Base-by-base conservation (phyloP, 164 flowering plant genomes). In the Aristolochia fimbriata region DNA sequence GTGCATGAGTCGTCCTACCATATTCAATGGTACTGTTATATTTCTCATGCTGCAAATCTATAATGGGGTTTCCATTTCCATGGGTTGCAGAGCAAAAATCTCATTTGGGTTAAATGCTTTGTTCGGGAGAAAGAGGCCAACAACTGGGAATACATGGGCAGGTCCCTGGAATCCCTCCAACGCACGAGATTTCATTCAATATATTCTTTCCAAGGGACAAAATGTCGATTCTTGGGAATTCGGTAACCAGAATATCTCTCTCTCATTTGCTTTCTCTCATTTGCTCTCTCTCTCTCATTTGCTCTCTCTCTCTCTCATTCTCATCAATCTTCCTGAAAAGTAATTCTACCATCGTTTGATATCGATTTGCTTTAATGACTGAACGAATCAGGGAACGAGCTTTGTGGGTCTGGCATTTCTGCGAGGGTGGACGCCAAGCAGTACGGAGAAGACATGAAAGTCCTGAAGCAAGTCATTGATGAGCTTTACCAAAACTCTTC, bases 31-130 rank as follows among this genome's bases (percentile, higher is more conserved):
- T n/a, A n/a, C n/a, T n/a, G n/a, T n/a, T n/a, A 53, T 21, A 6
- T 20, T 21, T 53, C 30, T 53, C 19, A 15, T 47, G 58, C 14
- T 11, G 20, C 33, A 23, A 33, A 16, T 41, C 8, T 15, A 11
- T 57, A 37, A 19, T 33, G 50, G 19, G 17, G 17, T 56, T 16
- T 3, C 30, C 21, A 23, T 41, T 45, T 48, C 22, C 47, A 1
- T 48, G 30, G 41, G 58, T 50, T 76, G 61, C 83, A 87, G 96
- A 41, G 83, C 81, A 30, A 4, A 25, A 5, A 22, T 80, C 5
- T 83, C 96, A 41, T 88, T 88, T 62, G 81, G 86, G 1, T 58
- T 86, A 65, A 86, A 88, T 73, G 90, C 88, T 2, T 78, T 85
- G 1, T 13, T n/a, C 47, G 92, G 92, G 57, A 81, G 72, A 69